Evolutionary conservation across 495 filamentous ascomycete species (phyloP), one percentile per base, ranked within the genome.

Genomic region (Penicillium steckii): DNA sequence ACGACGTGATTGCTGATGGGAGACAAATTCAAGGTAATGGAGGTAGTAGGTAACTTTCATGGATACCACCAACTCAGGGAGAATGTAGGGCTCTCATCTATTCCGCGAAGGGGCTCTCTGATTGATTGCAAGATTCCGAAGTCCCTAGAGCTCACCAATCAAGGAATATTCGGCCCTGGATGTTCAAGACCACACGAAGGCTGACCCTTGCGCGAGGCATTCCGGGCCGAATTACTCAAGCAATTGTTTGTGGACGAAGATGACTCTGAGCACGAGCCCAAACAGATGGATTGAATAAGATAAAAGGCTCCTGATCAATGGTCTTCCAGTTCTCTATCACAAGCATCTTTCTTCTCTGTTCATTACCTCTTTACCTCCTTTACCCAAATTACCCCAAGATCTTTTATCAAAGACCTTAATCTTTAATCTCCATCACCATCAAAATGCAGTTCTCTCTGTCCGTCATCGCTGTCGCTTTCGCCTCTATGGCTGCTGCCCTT

Each of bases 391-490:
- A 41, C 42, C 44, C 32, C 40, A 43, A 48, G 48, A n/a, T 43
- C 29, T 44, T 50, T 51, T 56, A 48, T 51, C 42, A 52, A 64
- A 61, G 61, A 59, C 41, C 50, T 54, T 50, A 61, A 55, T 57
- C 53, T 59, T 62, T 59, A 52, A 65, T 57, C 48, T 46, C 25
- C 26, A 26, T 38, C 41, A 55, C 37, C 48, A 27, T 56, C 55
- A 64, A 45, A 48, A 64, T 64, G 61, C 61, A 64, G 57, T 64
- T 64, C 61, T 47, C 61, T 33, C 8, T 62, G 17, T 33, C 40
- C 60, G 40, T 56, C 22, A 26, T 59, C 33, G 48, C 46, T 32
- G 42, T 62, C 24, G 60, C 52, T 22, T 33, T 62, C 44, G 41
- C 58, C 49, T 30, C 48, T 50, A 23, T 64, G 19, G 54, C 57